These are phyloP conservation scores for Solanum piurae DNA, from an alignment of 257 asterid species.

Conservation along the genomic window DNA sequence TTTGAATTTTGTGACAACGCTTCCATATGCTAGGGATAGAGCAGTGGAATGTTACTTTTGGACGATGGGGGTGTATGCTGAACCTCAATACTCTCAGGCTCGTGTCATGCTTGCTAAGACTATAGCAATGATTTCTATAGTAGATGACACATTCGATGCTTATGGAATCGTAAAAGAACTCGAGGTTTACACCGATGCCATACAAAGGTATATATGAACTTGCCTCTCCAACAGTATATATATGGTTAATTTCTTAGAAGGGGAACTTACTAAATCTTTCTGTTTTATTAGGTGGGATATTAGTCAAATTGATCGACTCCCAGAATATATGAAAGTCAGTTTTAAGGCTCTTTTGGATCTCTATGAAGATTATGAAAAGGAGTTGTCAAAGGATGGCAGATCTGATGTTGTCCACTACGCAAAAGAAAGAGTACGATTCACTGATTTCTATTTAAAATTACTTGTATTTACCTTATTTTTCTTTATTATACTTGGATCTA, in stretches of 20 bases:
- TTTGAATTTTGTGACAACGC: neutral
- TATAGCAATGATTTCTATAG: neutral
- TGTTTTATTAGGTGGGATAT: neutral
- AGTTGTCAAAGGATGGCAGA: neutral
- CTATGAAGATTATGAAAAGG: neutral
- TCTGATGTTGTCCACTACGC: neutral
- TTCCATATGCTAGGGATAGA: conserved; percentile 15
- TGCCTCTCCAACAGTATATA: neutral
- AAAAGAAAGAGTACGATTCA: neutral
- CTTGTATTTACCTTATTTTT: no score
- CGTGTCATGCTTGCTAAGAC: neutral
- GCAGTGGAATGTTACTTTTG: conserved; percentile 16
- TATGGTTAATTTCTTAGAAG: no score
- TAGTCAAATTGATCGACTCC: neutral
- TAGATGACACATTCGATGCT: neutral
- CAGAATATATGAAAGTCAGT: neutral
- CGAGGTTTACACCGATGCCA: neutral
- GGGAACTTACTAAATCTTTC: no score
- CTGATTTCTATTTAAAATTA: no score
- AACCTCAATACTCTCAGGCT: conserved; percentile 2
- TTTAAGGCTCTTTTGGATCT: neutral
- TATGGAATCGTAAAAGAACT: neutral
- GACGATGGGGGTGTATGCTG: conserved; percentile 2
- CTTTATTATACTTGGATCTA: no score
- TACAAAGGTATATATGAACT: neutral